Base-by-base conservation (phyloP, 2,329 filamentous ascomycete genomes). In the Apiospora koreana region DNA sequence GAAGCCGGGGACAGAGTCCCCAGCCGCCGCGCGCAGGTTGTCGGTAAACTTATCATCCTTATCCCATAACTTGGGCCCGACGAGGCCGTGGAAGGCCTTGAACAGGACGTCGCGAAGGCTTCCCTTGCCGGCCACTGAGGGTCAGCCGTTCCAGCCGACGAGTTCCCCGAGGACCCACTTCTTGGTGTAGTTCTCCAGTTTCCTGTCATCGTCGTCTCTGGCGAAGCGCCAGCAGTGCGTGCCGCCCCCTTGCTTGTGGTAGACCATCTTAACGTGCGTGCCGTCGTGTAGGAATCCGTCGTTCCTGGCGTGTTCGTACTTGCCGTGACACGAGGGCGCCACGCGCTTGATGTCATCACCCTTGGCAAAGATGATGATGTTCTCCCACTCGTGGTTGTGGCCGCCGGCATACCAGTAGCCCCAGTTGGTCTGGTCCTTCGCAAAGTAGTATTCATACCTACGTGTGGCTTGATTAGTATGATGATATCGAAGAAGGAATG, bases 351-450 rank as follows among this genome's bases (percentile, higher is more conserved):
- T 45, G 45, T 31, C 48, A 31, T 54, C 45, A 25, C 35, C 50
- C 23, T 69, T 16, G 6, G 45, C 42, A n/a, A 69, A 74, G 9
- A 76, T 70, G 66, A 77, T 73, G 35, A 75, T 68, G 69, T 75
- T 72, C 65, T 77, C 75, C 75, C 75, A 77, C 25, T 77, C 75
- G 67, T 77, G 74, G 16, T 71, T 71, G 64, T 77, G 75, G 25
- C 75, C 75, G 41, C 41, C 62, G 7, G n/a, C 48, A 16, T 65
- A n/a, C n/a, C n/a, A 28, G 18, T 69, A 69, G 45, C 66, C 69
- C n/a, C 35, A n/a, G 25, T 68, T 31, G 31, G 67, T 12, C 23
- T 65, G 25, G 43, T 77, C 76, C 65, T 74, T 73, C 41, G 75
- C 69, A 65, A 77, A 77, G 71, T 77, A 77, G 70, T 77, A 71